Base-by-base conservation (phyloP, 2,329 filamentous ascomycete genomes). In the Venturia aucupariae region DNA sequence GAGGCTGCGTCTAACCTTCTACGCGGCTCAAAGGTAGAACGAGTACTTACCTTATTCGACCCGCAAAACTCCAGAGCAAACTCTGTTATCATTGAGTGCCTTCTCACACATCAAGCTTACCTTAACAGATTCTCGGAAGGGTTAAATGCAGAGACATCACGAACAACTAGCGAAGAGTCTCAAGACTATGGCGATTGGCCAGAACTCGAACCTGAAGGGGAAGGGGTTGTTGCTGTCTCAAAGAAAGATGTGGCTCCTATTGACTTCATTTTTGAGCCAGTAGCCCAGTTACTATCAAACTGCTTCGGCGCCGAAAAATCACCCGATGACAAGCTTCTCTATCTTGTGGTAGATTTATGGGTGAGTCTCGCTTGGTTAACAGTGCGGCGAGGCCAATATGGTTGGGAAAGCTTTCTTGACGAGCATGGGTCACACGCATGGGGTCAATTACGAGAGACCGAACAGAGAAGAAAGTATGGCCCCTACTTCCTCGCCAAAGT, bases 131-230 rank as follows among this genome's bases (percentile, higher is more conserved):
- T 22, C 17, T 24, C 22, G 22, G 51, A n/a, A 22, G 30, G 30
- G 10, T 35, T 7, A 19, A n/a, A n/a, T 57, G 15, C 46, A 27
- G 68, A 66, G 59, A 67, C 66, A 65, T 59, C 46, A 68, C 24
- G 67, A 74, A 61, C 64, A 60, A 42, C 51, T 74, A 77, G 51
- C 63, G 68, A 24, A 67, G 85, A 87, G 63, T 87, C 84, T 67
- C 85, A 87, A 70, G 84, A 87, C 59, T 87, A 85, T 69, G 84
- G 84, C 38, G 83, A 85, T 66, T 84, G 81, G 75, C 75, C 79
- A 27, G 83, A 78, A 24, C n/a, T 79, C 24, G 83, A 78, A 24
- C n/a, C 35, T 13, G 59, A 60, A 19, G 55, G 4, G 30, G 42
- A 48, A 51, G 42, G 27, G 17, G 13, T n/a, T 30, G 27, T 32